Evolutionary conservation across 2,329 filamentous ascomycete genomes (phyloP).

Genomic region (Raffaelea ambrosiae): DNA sequence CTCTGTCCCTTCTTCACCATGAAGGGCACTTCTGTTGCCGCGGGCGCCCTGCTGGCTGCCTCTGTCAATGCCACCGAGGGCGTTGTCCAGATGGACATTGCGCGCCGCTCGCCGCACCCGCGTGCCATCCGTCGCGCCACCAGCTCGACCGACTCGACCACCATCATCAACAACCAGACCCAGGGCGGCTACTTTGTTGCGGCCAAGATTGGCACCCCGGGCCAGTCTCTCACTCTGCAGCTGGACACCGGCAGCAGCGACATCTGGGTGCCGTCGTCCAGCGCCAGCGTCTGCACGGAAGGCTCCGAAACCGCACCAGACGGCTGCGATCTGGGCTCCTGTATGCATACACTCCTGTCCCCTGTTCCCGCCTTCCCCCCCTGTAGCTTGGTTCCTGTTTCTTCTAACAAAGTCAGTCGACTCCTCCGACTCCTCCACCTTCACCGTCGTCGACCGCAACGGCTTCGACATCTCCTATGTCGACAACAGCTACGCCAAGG

Average conservation of each 20-base stretch:
- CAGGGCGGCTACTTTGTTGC: constrained; percentile 48
- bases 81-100: constrained; percentile 41
- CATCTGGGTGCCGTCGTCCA: constrained; percentile 46
- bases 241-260: constrained; percentile 60
- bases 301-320: neutral
- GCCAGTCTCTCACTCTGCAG: constrained; percentile 47
- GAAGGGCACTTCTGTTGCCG: constrained; percentile 15
- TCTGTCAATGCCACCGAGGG: constrained; percentile 12
- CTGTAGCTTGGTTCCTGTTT: neutral
- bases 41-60: constrained; percentile 16
- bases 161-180: constrained; percentile 33
- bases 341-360: constrained; percentile 13
- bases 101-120: constrained; percentile 22
- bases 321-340: constrained; percentile 18
- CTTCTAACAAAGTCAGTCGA: constrained; percentile 30
- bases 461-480: constrained; percentile 54
- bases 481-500: constrained; percentile 46
- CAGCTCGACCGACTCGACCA: constrained; percentile 27
- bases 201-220: constrained; percentile 48
- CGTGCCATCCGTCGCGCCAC: constrained; percentile 24
- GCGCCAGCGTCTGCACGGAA: constrained; percentile 29
- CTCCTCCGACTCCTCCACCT: constrained; percentile 35
- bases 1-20: constrained; percentile 8
- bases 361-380: neutral
- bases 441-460: constrained; percentile 29